Percentiles rank a stretch among this genome's conserved stretches.
These are phyloP conservation scores for Hypoxylon sp. DNA, from an alignment of 2,329 filamentous ascomycete species.

Conservation along the genomic window DNA sequence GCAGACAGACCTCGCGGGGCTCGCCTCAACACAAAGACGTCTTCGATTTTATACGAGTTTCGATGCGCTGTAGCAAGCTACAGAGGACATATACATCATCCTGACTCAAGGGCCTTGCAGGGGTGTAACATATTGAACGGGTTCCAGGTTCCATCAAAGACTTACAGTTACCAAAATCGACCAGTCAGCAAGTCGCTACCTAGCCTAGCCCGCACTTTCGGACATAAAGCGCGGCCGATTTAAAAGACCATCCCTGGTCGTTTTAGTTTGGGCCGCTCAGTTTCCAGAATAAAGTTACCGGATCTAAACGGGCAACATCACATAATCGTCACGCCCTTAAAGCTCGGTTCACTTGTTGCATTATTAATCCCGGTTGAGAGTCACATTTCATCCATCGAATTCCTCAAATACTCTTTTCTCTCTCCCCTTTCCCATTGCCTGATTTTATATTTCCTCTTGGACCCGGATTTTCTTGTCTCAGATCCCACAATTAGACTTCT, in stretches of 20 bases:
- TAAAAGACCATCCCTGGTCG: conserved; percentile 48
- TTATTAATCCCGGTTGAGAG: conserved; percentile 54
- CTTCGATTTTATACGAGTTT: conserved; percentile 4
- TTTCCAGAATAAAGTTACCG: conserved; percentile 50
- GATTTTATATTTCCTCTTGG: conserved; percentile 25
- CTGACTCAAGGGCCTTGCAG: conserved; percentile 43
- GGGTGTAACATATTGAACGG: conserved; percentile 42
- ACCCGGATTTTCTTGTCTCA: conserved; percentile 21
- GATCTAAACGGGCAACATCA: conserved; percentile 54
- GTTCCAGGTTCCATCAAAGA: conserved; percentile 46
- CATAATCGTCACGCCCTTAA: conserved; percentile 54
- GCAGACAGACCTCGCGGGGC: conserved; percentile 11
- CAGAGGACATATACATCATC: conserved; percentile 37
- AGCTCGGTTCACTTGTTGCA: conserved; percentile 46
- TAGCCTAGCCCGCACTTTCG: conserved; percentile 47
- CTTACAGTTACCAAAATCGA: conserved; percentile 50
- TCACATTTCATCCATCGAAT: conserved; percentile 48
- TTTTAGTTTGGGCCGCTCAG: conserved; percentile 44
- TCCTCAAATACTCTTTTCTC: conserved; percentile 40
- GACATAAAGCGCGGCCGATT: conserved; percentile 54
- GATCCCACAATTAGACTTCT: conserved; percentile 30
- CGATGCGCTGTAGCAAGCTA: neutral
- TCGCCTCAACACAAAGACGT: conserved; percentile 21
- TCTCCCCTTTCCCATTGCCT: conserved; percentile 28
- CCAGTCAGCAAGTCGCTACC: conserved; percentile 49